These are phyloP conservation scores for Iris macrosiphon DNA, from an alignment of 106 monocot genomes.

Conservation along the genomic window DNA sequence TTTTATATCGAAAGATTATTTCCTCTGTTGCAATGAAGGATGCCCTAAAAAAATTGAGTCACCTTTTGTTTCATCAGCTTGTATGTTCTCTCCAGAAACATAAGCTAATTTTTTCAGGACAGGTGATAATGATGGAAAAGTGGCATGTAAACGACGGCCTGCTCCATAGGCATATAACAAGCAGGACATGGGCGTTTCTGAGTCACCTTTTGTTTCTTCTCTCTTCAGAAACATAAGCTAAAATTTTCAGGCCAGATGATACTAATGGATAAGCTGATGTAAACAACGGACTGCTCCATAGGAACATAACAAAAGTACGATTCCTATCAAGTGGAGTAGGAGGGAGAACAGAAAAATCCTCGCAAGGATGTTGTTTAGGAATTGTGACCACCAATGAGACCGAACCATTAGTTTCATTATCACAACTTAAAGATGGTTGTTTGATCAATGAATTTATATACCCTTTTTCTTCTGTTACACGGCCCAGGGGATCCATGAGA, in stretches of 20 bases:
- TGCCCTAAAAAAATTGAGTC: conserved; percentile 62
- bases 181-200: conserved; percentile 6
- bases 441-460: neutral
- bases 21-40: conserved; percentile 56
- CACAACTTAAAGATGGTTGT: neutral
- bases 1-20: conserved; percentile 46
- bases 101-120: conserved; percentile 56
- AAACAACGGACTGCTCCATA: too few relatives aligned
- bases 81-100: conserved; percentile 34
- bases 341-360: conserved; percentile 29
- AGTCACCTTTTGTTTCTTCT: too few relatives aligned
- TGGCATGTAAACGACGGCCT: conserved; percentile 63
- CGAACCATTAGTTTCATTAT: too few relatives aligned
- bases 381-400: too few relatives aligned
- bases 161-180: conserved; percentile 77
- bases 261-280: too few relatives aligned
- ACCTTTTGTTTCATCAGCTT: conserved; percentile 27
- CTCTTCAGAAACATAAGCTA: conserved; percentile 4
- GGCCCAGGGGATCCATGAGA: conserved; percentile 5
- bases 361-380: conserved; percentile 45
- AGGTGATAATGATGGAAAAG: conserved; percentile 55
- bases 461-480: conserved; percentile 12
- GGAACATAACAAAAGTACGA: conserved; percentile 6
- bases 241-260: too few relatives aligned
- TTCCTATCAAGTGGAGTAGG: conserved; percentile 31